Evolutionary conservation across 176 grass and related monocot genomes (phyloP), one percentile per base, ranked within the genome.

Genomic region (Neostapfia colusana): DNA sequence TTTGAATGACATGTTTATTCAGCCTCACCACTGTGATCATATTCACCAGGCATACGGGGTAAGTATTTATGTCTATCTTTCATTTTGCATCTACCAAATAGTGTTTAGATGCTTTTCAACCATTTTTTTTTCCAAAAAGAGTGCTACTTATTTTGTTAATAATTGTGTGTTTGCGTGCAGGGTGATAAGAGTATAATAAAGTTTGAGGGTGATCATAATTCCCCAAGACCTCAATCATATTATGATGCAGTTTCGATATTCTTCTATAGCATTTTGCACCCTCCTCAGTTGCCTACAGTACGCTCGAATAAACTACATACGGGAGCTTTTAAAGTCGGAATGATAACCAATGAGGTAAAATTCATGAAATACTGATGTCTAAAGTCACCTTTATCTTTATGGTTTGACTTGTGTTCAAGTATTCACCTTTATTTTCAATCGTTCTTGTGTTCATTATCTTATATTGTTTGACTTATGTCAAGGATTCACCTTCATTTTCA

Each of bases 161-260:
- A 35, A 17, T 39, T 53, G 20, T 48, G 35, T 82, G 35, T 62
- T 72, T 74, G 16, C 88, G 54, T 92, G 49, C 84, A 98, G 95
- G 95, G 95, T 24, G 91, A 81, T 74, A 98, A 98, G 76, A 92
- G 76, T 76, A 75, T 94, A 66, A 88, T 94, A 76, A 98, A 93
- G 88, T 98, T 98, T 92, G 91, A 98, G 17, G 95, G 95, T 40
- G 91, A 94, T 78, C 95, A 98, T 66, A 98, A 98, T 75, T 88
- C 91, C 28, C 85, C 84, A 48, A 92, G 95, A 83, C 91, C 95
- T 69, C 91, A 94, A 70, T 94, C 89, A 36, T 98, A 98, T 75
- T 98, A 94, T 88, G 91, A 98, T 80, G 91, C 95, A 24, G 91
- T 98, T 89, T 98, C 91, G 8, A 88, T 89, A 67, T 98, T 98